Percentiles rank a stretch among this genome's conserved stretches.
Conservation (phyloP, 2,329 filamentous ascomycete species). For the Xylariaceae sp. region DNA sequence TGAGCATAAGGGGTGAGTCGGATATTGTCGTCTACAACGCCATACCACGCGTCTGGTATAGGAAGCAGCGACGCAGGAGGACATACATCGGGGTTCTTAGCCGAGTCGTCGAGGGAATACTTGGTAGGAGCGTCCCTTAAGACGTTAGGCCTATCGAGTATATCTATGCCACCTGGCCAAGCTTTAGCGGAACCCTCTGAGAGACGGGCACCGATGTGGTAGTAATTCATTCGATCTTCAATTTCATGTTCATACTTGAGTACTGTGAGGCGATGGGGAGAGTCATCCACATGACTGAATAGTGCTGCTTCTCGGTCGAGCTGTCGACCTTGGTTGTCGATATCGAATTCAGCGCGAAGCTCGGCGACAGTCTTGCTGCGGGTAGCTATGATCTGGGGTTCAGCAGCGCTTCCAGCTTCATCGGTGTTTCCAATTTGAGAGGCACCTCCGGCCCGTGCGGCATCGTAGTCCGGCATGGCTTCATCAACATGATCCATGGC, state of each 20-base stretch:
- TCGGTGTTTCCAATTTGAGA: neutral
- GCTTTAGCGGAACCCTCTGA: constrained; percentile 31
- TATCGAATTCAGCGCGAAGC: neutral
- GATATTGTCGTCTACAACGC: constrained; percentile 67
- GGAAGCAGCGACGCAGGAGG: constrained; percentile 53
- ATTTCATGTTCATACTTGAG: constrained; percentile 32
- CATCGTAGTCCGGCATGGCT: constrained; percentile 20
- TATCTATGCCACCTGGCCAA: constrained; percentile 33
- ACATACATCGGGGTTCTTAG: constrained; percentile 14
- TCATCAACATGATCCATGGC: constrained; percentile 28
- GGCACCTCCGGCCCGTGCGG: neutral
- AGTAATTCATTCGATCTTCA: constrained; percentile 25
- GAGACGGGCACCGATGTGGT: constrained; percentile 31
- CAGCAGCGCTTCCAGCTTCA: neutral
- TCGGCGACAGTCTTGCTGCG: neutral
- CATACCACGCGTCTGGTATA: constrained; percentile 61
- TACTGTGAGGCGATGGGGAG: constrained; percentile 18
- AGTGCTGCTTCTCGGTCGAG: constrained; percentile 36
- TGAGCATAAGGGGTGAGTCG: constrained; percentile 78
- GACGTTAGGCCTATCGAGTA: constrained; percentile 45
- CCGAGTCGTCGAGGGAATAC: constrained; percentile 39
- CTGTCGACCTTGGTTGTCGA: constrained; percentile 15
- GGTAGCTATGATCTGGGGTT: neutral
- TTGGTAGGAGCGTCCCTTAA: constrained; percentile 44
- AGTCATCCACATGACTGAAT: constrained; percentile 37